Evolutionary conservation across 2,329 filamentous ascomycete species (phyloP), one percentile per base, ranked within the genome.

Genomic region (Bipolaris bicolor): DNA sequence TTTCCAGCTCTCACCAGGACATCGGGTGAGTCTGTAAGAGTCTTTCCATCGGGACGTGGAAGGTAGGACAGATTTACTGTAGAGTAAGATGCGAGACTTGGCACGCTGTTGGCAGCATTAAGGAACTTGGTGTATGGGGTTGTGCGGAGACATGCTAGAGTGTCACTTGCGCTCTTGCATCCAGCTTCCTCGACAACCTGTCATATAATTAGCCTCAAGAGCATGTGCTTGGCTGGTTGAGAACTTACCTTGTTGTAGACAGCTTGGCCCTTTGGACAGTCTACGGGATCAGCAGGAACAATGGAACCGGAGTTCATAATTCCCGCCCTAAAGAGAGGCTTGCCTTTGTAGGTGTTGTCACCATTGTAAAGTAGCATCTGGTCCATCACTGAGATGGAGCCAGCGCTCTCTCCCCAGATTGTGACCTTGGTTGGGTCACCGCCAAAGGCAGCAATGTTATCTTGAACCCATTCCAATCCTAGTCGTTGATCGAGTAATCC

Each of bases 371-470:
- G 79, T 1, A 86, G 79, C 84, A 92, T 91, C 65, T 94, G 91
- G 67, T 92, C 85, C 47, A 89, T 84, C 1, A 91, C 89, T 0
- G 89, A 92, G 60, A 92, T 91, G 13, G 73, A 63, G 11, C 80
- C 79, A 7, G 77, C 74, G 37, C 63, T 69, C 70, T 93, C 87
- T 24, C 90, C 90, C 88, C 88, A 92, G 57, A 94, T 88, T 0
- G 90, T 93, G 5, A 93, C 89, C 72, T 89, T 90, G n/a, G 81
- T 79, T 0, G 90, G 88, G 70, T 94, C 90, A 13, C 91, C 91
- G 9, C 91, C 91, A 69, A 95, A 96, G 0, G 85, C 81, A 1
- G 79, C 86, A 55, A 94, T 91, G 63, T 93, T 91, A 65, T 91
- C 89, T 7, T 88, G 86, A 1, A 91, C 84, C 90, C 90, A 94